Percentiles rank a stretch among this genome's conserved stretches.
phyloP scores from a whole-genome alignment of 106 monocot genomes.

The Ottelia alismoides region DNA sequence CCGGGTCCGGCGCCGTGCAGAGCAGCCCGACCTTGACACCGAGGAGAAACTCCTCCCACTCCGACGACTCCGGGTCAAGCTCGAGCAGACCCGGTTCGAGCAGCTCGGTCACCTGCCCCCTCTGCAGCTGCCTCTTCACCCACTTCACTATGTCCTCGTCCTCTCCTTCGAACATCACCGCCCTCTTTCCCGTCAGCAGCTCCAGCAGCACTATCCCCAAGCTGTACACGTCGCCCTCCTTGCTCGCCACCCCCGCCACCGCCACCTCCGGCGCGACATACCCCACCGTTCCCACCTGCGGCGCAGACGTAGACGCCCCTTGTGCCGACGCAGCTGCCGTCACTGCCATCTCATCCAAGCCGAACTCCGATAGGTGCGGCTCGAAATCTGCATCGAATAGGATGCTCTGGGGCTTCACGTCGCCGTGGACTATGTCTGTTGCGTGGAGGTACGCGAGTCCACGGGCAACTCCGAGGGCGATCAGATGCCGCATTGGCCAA shows the following conservation, averaged over 20 bases:
- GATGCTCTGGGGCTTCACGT: conserved; percentile 90
- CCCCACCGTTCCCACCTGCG: conserved; percentile 59
- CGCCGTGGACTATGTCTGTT: conserved; percentile 63
- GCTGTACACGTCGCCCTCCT: conserved; percentile 92
- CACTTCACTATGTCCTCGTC: conserved; percentile 91
- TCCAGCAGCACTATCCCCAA: conserved; percentile 93
- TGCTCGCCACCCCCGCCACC: conserved; percentile 44
- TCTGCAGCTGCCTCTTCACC: conserved; percentile 91
- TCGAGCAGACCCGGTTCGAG: conserved; percentile 88
- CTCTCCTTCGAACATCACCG: conserved; percentile 45
- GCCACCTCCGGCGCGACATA: conserved; percentile 77
- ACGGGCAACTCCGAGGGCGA: conserved; percentile 82
- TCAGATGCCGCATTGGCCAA: conserved; percentile 98
- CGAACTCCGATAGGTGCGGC: conserved; percentile 80
- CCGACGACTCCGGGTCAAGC: conserved; percentile 85
- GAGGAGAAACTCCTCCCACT: conserved; percentile 96
- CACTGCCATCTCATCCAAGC: conserved; percentile 49
- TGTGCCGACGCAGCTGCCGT: conserved; percentile 18
- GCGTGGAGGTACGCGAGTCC: conserved; percentile 73
- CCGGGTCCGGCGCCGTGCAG: conserved; percentile 74
- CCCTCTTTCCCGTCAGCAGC: conserved; percentile 75
- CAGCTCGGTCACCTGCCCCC: conserved; percentile 66
- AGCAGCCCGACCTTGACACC: conserved; percentile 90
- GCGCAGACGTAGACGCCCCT: conserved; percentile 31
- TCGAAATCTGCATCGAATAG: conserved; percentile 97